Base-by-base conservation (phyloP, 495 filamentous ascomycete genomes). In the Neurospora cerealis region DNA sequence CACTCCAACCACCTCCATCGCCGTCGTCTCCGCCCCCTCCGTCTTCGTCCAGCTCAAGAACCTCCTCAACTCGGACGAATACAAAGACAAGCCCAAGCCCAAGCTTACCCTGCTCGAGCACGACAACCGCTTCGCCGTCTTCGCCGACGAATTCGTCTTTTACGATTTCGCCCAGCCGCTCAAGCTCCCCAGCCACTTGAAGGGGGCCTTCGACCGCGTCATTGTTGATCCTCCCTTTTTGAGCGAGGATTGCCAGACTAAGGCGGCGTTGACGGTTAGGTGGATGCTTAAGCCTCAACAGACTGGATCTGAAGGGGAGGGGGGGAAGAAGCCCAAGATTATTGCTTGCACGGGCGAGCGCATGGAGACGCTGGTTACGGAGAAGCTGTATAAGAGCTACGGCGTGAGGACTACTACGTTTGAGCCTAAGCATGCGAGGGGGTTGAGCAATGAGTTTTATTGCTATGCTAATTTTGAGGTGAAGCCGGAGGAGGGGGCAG, bases 141-240 rank as follows among this genome's bases (percentile, higher is more conserved):
- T 95, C 76, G 74, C 83, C 10, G 54, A 66, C 28, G 91, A 93
- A 77, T 94, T 92, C 77, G 79, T 90, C 28, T 85, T 84, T 69
- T 95, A 94, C 81, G 91, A 95, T 80, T 94, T 91, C 77, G 79
- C 88, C 37, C 80, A 89, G 66, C 92, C 93, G 1, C 78, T 91
- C 38, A 87, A 86, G 72, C 83, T 93, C 4, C 89, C 92, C 7
- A 83, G 78, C 4, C 79, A 88, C 17, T 78, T 94, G 32, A 93
- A 93, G 78, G 89, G 87, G 24, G 83, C 78, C 39, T 88, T 88
- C 44, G 88, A 93, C 79, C 83, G 89, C 62, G 86, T 95, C 72
- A 89, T 94, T 73, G 87, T 86, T 74, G 93, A 95, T 80, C 93
- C 93, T 0, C 93, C 93, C 3, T 95, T 95, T 74, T 82, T 95